phyloP scores from a whole-genome alignment of 345 rosid species.

The Pseudoturritis turrita region DNA sequence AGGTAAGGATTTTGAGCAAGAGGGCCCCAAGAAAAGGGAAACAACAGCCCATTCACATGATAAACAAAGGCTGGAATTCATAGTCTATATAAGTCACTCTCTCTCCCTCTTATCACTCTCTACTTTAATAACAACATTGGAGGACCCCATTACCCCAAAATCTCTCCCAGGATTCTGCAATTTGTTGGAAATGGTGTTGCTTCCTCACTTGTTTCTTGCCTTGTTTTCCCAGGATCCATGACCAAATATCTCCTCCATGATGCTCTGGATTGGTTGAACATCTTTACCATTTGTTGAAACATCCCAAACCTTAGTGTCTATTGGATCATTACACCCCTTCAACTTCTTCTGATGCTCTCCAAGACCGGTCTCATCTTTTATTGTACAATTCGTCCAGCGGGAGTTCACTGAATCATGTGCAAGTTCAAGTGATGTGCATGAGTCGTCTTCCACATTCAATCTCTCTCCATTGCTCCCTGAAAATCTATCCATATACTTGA shows the following conservation, averaged over 20 bases:
- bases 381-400: background rate
- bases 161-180: slow-evolving; percentile 10
- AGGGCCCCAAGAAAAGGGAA: slow-evolving; percentile 23
- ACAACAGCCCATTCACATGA: slow-evolving; percentile 21
- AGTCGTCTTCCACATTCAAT: slow-evolving; percentile 37
- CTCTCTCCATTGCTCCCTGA: slow-evolving; percentile 24
- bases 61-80: background rate
- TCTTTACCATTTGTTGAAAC: slow-evolving; percentile 40
- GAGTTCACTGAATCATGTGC: slow-evolving; percentile 27
- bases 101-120: background rate
- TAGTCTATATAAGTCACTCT: background rate
- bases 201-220: slow-evolving; percentile 30
- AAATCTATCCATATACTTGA: slow-evolving; percentile 8
- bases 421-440: slow-evolving; percentile 45
- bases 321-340: slow-evolving; percentile 34
- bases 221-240: slow-evolving; percentile 34
- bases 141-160: slow-evolving; percentile 14
- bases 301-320: slow-evolving; percentile 42
- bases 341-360: slow-evolving; percentile 21
- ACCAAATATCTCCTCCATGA: slow-evolving; percentile 63
- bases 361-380: slow-evolving; percentile 15
- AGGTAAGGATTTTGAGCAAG: slow-evolving; percentile 3
- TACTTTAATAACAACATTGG: slow-evolving; percentile 5
- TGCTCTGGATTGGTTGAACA: slow-evolving; percentile 48
- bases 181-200: slow-evolving; percentile 11